Conservation (phyloP, 2,329 filamentous ascomycete species). For the Ophiostoma fasciatum region DNA sequence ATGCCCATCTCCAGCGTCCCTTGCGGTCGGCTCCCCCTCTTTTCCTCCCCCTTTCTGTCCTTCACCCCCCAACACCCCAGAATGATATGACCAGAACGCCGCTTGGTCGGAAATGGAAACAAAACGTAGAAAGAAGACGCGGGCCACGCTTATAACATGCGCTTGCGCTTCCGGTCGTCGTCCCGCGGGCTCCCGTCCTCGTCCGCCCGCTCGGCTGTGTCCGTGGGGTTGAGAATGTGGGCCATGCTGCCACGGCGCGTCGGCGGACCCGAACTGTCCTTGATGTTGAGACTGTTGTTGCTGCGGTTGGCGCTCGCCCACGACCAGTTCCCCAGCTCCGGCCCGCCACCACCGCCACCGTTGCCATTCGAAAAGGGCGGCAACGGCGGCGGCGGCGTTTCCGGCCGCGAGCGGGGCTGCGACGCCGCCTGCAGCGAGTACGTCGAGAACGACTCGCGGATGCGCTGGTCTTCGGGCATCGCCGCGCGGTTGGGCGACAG, state of each 20-base stretch:
- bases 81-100: too few species aligned
- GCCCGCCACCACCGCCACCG: conserved; percentile 19
- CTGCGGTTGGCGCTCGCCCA: conserved; percentile 35
- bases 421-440: conserved; percentile 34
- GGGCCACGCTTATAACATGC: too few species aligned
- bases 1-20: too few species aligned
- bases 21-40: too few species aligned
- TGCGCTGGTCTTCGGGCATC: conserved; percentile 35
- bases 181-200: conserved; percentile 40
- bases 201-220: conserved; percentile 38
- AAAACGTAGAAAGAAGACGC: too few species aligned
- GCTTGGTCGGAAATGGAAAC: too few species aligned
- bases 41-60: too few species aligned
- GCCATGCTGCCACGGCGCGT: conserved; percentile 47
- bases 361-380: conserved; percentile 35
- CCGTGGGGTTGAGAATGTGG: conserved; percentile 46
- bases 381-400: conserved; percentile 38
- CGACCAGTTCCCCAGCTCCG: conserved; percentile 36
- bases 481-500: conserved; percentile 35
- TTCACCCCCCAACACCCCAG: too few species aligned
- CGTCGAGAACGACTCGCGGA: conserved; percentile 40
- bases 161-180: conserved; percentile 47
- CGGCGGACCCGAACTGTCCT: conserved; percentile 40
- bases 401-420: conserved; percentile 36
- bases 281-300: conserved; percentile 31